Percentiles rank a stretch among this genome's conserved stretches.
phyloP scores from a whole-genome alignment of 805 yeast genomes.

The Yueomyces sp. region DNA sequence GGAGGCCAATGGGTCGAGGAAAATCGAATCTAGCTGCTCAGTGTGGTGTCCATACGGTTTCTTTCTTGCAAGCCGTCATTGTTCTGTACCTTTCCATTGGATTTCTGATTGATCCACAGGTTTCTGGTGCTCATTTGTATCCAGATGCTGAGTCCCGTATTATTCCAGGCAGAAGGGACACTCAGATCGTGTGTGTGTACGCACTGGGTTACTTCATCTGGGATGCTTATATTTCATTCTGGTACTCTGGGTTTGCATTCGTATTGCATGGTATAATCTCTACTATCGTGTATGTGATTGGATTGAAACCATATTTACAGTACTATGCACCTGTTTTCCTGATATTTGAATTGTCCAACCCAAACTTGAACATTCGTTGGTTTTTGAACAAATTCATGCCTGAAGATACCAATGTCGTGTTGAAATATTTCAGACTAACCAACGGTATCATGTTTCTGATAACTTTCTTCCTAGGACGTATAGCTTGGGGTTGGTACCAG shows the following conservation, averaged over 20 bases:
- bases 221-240: constrained; percentile 59
- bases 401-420: background rate
- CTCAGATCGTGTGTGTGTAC: constrained; percentile 19
- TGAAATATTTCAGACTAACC: constrained; percentile 33
- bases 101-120: constrained; percentile 5
- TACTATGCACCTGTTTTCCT: constrained; percentile 71
- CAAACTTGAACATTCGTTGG: constrained; percentile 84
- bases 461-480: constrained; percentile 59
- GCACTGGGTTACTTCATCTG: constrained; percentile 76
- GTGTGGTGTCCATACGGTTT: constrained; percentile 50
- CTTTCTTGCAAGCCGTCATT: constrained; percentile 67
- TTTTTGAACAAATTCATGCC: constrained; percentile 34
- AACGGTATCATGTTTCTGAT: constrained; percentile 35
- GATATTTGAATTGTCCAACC: constrained; percentile 75
- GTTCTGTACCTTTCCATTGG: constrained; percentile 34
- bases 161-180: constrained; percentile 14
- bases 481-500: constrained; percentile 72
- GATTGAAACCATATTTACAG: constrained; percentile 57
- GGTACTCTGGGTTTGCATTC: constrained; percentile 49
- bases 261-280: constrained; percentile 67
- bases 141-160: constrained; percentile 14
- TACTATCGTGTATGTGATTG: constrained; percentile 49
- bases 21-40: constrained; percentile 13
- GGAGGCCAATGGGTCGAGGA: constrained; percentile 1
- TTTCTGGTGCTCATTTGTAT: constrained; percentile 4